Evolutionary conservation across 140 eudicot genomes (phyloP).

Genomic region (Cichorium intybus): DNA sequence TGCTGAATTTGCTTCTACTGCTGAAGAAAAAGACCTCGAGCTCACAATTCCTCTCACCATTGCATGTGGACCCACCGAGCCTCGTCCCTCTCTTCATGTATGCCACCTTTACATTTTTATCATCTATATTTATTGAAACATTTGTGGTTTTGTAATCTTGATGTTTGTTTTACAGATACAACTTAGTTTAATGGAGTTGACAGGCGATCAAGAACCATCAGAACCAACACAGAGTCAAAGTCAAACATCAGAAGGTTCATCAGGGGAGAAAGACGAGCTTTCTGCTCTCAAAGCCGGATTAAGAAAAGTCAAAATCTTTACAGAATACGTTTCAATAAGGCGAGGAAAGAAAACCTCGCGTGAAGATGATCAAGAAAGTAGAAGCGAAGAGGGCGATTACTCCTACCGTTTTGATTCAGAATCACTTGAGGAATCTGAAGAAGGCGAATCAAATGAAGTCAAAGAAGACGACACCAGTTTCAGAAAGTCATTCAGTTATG

Average conservation of each 20-base stretch:
- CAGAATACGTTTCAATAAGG: conserved; percentile 63
- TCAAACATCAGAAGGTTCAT: conserved; percentile 42
- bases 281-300: conserved; percentile 96
- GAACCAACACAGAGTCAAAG: conserved; percentile 46
- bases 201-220: conserved; percentile 52
- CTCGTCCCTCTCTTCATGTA: conserved; percentile 52
- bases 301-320: conserved; percentile 80
- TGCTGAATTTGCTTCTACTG: conserved; percentile 53
- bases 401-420: conserved; percentile 71
- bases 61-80: conserved; percentile 27
- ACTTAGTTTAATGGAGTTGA: conserved; percentile 60
- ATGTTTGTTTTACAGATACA: conserved; percentile 50
- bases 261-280: conserved; percentile 82
- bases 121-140: neutral
- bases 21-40: conserved; percentile 45
- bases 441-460: conserved; percentile 68
- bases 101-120: conserved; percentile 4
- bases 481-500: conserved; percentile 84
- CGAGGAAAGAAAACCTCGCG: conserved; percentile 72
- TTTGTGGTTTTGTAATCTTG: conserved; percentile 22
- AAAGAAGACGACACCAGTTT: conserved; percentile 32
- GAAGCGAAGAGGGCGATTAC: conserved; percentile 80
- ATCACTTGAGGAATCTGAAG: conserved; percentile 75
- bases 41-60: conserved; percentile 52
- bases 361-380: conserved; percentile 71